Conservation (phyloP, 106 monocot species). For the Gastrodia elata region DNA sequence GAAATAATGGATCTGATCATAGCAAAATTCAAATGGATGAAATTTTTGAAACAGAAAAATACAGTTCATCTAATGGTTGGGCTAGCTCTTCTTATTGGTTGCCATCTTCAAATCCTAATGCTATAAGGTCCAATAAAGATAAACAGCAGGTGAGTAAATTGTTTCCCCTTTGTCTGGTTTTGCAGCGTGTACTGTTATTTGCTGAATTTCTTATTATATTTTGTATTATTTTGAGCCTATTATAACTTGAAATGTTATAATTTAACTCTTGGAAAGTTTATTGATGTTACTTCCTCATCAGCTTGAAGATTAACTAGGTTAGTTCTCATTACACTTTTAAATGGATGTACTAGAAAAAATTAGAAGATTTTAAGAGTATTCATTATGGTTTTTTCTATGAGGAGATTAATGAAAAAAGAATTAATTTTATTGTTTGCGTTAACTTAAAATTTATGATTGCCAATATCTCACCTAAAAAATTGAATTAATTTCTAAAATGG, state of each 20-base stretch:
- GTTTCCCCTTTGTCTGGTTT: neutral
- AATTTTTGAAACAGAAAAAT: constrained; percentile 65
- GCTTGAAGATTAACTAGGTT: no score
- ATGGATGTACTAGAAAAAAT: no score
- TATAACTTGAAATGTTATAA: neutral
- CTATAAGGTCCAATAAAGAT: constrained; percentile 5
- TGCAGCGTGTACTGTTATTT: neutral
- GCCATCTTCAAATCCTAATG: constrained; percentile 14
- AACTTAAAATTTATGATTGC: no score
- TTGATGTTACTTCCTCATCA: neutral
- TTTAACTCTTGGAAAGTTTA: neutral
- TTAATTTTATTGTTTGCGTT: no score
- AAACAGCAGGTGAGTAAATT: constrained; percentile 34
- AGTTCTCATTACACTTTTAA: no score
- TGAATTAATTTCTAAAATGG: no score
- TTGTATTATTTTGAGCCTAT: neutral
- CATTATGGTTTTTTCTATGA: no score
- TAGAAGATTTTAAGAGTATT: no score
- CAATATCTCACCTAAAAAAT: no score
- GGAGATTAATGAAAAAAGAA: no score
- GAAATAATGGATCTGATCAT: constrained; percentile 15
- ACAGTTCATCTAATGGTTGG: constrained; percentile 58
- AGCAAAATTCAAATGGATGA: constrained; percentile 47
- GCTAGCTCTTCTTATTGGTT: constrained; percentile 15
- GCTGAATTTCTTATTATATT: neutral